phyloP scores from a whole-genome alignment of 768 basidiomycete species.

The Trametes meyenii region DNA sequence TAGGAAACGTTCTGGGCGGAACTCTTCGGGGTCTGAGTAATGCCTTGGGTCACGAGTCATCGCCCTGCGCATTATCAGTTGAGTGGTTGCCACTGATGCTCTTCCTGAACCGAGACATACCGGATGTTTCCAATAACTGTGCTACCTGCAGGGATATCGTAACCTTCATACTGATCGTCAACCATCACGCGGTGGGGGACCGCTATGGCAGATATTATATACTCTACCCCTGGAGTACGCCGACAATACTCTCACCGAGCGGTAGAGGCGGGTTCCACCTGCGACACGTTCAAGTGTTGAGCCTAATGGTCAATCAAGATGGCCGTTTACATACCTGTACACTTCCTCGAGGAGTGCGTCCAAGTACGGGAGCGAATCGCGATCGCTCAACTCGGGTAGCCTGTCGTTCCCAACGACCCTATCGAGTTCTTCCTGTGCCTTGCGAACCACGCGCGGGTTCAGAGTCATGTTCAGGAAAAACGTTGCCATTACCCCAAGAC shows the following conservation, averaged over 20 bases:
- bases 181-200: constrained; percentile 26
- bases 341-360: constrained; percentile 43
- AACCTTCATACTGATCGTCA: constrained; percentile 34
- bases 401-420: constrained; percentile 41
- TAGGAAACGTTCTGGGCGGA: constrained; percentile 47
- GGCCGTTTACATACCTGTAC: constrained; percentile 7
- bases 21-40: constrained; percentile 48
- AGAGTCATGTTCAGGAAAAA: constrained; percentile 44
- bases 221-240: not conserved
- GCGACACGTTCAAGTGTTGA: no score
- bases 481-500: constrained; percentile 39
- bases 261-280: constrained; percentile 17
- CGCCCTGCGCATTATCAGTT: constrained; percentile 19
- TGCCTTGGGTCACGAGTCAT: constrained; percentile 26
- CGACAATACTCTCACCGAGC: constrained; percentile 6
- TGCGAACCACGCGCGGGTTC: constrained; percentile 39
- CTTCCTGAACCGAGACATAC: not conserved
- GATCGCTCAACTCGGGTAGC: constrained; percentile 42
- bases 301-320: no score
- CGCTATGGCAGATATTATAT: constrained; percentile 7
- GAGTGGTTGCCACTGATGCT: not conserved
- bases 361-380: constrained; percentile 42
- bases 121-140: constrained; percentile 30
- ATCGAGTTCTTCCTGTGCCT: constrained; percentile 47
- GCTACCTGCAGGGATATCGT: constrained; percentile 31